A percentile compares a stretch with the other conserved stretches of the same genome.
phyloP scores from a whole-genome alignment of 75 land plant genomes.

The Cryptomeria japonica region DNA sequence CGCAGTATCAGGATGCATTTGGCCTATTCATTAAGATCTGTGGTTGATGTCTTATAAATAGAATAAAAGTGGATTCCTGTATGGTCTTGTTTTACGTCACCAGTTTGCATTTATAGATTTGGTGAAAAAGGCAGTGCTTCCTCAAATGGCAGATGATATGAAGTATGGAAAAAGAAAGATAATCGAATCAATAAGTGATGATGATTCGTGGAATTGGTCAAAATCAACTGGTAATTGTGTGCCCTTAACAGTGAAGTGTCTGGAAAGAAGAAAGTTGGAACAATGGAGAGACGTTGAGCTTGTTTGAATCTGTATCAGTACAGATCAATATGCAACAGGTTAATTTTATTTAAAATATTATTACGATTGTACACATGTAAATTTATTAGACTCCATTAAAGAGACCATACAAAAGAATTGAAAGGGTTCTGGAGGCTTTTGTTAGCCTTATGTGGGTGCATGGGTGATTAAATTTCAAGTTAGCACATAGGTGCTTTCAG shows the following conservation, averaged over 20 bases:
- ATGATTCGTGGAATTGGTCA: background rate
- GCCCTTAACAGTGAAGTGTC: conserved; percentile 3
- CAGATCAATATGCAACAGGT: background rate
- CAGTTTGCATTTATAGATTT: background rate
- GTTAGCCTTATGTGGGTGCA: background rate
- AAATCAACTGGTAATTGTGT: background rate
- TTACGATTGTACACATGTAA: conserved; percentile 10
- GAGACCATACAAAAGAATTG: background rate
- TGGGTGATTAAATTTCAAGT: background rate
- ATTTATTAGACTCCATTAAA: conserved; percentile 3
- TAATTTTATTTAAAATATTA: conserved; percentile 5
- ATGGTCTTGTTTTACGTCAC: conserved; percentile 1
- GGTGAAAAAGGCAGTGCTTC: background rate
- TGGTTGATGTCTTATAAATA: background rate
- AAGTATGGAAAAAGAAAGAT: background rate
- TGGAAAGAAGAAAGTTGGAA: background rate
- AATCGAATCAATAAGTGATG: background rate
- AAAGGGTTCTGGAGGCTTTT: conserved; percentile 5
- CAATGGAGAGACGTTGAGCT: background rate
- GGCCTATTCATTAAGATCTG: background rate
- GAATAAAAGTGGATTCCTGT: background rate
- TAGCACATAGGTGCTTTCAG: background rate
- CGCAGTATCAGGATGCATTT: background rate
- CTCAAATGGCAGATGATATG: background rate
- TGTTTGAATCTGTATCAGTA: conserved; percentile 6